These are phyloP conservation scores for Usnea hakonensis DNA, from an alignment of 495 filamentous ascomycete genomes.

Conservation along the genomic window DNA sequence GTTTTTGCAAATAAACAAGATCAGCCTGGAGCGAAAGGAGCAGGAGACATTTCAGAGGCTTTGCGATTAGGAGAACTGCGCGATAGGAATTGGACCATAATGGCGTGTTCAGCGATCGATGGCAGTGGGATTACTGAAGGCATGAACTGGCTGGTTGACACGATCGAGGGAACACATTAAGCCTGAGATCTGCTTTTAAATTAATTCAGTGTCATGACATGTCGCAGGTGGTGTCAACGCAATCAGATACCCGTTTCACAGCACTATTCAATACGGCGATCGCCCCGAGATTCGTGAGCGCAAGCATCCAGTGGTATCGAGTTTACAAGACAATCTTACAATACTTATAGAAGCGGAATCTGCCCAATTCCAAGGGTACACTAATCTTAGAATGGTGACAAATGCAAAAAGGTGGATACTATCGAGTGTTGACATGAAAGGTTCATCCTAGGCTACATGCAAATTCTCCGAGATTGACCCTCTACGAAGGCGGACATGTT, in stretches of 20 bases:
- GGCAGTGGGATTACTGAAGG: constrained; percentile 89
- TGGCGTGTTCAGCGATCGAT: constrained; percentile 92
- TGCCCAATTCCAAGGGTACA: no score
- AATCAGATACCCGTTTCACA: constrained; percentile 1
- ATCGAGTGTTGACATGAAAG: no score
- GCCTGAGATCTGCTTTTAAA: neutral
- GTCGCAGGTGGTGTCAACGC: neutral
- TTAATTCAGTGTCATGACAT: constrained; percentile 32
- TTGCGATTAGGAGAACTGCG: constrained; percentile 80
- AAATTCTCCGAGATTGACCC: no score
- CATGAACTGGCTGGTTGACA: constrained; percentile 90
- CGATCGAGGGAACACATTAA: no score
- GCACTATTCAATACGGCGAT: neutral
- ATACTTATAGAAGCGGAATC: no score
- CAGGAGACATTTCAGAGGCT: constrained; percentile 92
- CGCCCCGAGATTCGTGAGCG: neutral
- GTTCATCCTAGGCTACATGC: no score
- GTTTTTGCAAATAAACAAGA: constrained; percentile 99
- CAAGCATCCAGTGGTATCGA: neutral
- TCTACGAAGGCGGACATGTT: no score
- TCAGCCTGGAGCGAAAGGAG: constrained; percentile 92
- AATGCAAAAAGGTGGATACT: no score
- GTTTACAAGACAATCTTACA: no score
- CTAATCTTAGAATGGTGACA: no score
- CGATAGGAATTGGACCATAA: constrained; percentile 98